phyloP scores from a whole-genome alignment of 768 basidiomycete species.

The Terana coerulea region DNA sequence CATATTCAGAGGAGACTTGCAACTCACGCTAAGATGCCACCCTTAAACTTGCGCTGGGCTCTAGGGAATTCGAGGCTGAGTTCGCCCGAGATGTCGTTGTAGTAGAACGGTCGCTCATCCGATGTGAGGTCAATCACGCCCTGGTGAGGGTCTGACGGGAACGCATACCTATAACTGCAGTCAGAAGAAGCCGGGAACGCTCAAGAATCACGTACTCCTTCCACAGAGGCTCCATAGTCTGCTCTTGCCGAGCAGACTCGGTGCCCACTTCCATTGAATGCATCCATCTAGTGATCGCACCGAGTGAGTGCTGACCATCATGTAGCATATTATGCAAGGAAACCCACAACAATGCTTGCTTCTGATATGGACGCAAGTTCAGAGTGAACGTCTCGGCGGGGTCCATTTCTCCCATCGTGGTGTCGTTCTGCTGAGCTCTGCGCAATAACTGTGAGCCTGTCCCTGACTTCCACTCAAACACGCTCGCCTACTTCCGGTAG shows the following conservation, averaged over 20 bases:
- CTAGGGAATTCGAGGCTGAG: slow-evolving; percentile 82
- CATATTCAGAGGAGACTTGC: neutral
- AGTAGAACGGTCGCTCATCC: slow-evolving; percentile 79
- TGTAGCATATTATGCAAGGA: too few species aligned
- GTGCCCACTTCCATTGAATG: slow-evolving; percentile 76
- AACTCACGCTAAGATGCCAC: slow-evolving; percentile 88
- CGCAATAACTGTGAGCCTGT: slow-evolving; percentile 5
- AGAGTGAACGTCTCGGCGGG: slow-evolving; percentile 74
- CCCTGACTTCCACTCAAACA: too few species aligned
- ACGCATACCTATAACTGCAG: slow-evolving; percentile 54
- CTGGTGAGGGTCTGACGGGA: slow-evolving; percentile 56
- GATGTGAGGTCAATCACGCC: slow-evolving; percentile 74
- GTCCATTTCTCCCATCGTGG: slow-evolving; percentile 73
- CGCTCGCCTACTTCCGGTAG: slow-evolving; percentile 63
- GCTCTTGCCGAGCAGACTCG: slow-evolving; percentile 61
- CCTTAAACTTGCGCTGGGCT: slow-evolving; percentile 69
- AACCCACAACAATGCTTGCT: slow-evolving; percentile 63
- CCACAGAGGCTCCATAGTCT: slow-evolving; percentile 92
- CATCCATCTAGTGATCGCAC: slow-evolving; percentile 73
- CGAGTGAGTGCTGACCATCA: neutral
- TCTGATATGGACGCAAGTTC: slow-evolving; percentile 82
- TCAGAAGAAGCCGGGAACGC: slow-evolving; percentile 13
- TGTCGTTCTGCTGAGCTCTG: slow-evolving; percentile 85
- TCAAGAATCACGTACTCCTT: slow-evolving; percentile 58
- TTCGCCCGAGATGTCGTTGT: slow-evolving; percentile 90